These are phyloP conservation scores for Monosporascus sp. DNA, from an alignment of 2,329 filamentous ascomycete genomes.

Conservation along the genomic window DNA sequence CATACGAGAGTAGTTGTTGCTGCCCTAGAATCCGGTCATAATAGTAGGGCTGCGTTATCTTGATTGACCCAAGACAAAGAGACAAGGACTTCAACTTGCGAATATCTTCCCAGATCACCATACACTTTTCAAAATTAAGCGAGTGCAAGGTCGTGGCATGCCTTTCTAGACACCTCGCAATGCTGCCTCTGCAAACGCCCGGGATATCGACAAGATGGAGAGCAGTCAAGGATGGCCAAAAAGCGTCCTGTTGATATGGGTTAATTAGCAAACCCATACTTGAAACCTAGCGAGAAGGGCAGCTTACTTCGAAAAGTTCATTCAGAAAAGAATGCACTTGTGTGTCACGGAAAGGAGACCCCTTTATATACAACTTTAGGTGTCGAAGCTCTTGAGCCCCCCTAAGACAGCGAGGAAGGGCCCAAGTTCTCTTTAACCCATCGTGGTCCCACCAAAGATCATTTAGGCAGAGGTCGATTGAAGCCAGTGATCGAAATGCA, in stretches of 20 bases:
- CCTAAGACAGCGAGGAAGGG: background rate
- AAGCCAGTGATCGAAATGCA: background rate
- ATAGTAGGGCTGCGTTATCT: background rate
- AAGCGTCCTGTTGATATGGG: no score
- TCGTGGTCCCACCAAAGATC: background rate
- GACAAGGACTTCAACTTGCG: background rate
- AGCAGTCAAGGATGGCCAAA: no score
- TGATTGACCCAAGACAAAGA: background rate
- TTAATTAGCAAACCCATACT: no score
- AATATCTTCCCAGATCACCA: background rate
- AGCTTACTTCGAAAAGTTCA: no score
- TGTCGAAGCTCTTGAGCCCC: background rate
- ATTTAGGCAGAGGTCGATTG: background rate
- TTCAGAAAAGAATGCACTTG: no score
- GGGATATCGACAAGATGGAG: no score
- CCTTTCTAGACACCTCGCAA: background rate
- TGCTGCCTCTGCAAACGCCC: no score
- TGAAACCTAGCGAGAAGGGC: no score
- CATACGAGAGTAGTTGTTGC: background rate
- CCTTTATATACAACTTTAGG: background rate
- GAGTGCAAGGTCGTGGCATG: background rate
- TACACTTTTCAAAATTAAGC: background rate
- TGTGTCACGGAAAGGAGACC: no score
- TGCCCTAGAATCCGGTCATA: background rate
- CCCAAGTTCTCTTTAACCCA: background rate